These are phyloP conservation scores for Globisporangium apiculatum DNA, from an alignment of 352 stramenopile species.

Conservation along the genomic window DNA sequence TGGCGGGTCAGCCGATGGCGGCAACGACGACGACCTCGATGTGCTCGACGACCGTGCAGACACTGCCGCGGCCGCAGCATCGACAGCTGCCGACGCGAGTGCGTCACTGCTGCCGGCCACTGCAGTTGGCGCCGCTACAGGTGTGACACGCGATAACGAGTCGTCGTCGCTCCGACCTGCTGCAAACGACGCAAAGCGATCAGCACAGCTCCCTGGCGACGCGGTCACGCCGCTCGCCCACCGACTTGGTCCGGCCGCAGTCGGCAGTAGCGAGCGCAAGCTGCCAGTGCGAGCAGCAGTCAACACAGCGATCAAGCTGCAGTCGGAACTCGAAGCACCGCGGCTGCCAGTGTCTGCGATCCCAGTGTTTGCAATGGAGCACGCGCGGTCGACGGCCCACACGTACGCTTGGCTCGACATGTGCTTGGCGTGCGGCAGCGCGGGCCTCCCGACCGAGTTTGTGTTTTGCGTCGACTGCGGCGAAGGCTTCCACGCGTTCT, in stretches of 20 bases:
- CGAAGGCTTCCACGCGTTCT: slow-evolving; percentile 94
- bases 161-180: not conserved
- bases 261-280: not conserved
- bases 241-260: not conserved
- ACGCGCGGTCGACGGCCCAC: slow-evolving; percentile 77
- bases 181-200: too few species aligned
- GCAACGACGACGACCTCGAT: slow-evolving; percentile 20
- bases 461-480: slow-evolving; percentile 96
- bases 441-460: slow-evolving; percentile 67
- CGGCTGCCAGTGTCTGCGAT: slow-evolving; percentile 58
- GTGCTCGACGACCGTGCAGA: slow-evolving; percentile 19
- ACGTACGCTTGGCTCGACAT: slow-evolving; percentile 89
- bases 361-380: slow-evolving; percentile 58
- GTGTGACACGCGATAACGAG: not conserved
- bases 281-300: not conserved
- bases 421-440: slow-evolving; percentile 88
- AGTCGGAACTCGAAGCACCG: slow-evolving; percentile 48
- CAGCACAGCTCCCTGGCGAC: not conserved
- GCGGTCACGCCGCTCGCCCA: not conserved
- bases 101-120: not conserved
- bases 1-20: slow-evolving; percentile 8
- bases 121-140: not conserved
- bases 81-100: not conserved
- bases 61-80: slow-evolving; percentile 12
- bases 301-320: slow-evolving; percentile 25